A percentile compares a stretch with the other conserved stretches of the same genome.
These are phyloP conservation scores for Aspergillus sp. DNA, from an alignment of 2,329 filamentous ascomycete genomes.

Conservation along the genomic window DNA sequence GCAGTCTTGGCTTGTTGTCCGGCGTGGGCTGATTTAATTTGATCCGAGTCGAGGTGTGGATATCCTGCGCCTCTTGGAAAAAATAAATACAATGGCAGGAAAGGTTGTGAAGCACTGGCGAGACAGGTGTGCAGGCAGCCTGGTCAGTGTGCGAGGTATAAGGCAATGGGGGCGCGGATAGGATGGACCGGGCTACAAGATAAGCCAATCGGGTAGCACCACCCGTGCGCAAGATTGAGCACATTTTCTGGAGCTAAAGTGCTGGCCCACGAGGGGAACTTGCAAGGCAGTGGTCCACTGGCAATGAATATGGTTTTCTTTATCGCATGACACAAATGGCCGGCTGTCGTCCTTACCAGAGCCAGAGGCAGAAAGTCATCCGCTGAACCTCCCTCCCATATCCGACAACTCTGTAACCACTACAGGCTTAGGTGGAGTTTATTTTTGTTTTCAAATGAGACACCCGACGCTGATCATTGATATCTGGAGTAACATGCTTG, in stretches of 20 bases:
- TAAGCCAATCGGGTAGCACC: background rate
- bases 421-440: background rate
- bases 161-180: background rate
- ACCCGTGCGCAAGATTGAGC: slow-evolving; percentile 23
- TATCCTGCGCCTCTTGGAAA: background rate
- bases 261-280: background rate
- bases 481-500: background rate
- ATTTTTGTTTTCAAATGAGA: background rate
- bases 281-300: background rate
- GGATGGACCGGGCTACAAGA: background rate
- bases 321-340: background rate
- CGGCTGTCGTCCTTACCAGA: too few species aligned
- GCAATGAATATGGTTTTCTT: background rate
- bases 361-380: background rate
- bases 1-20: background rate
- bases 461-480: slow-evolving; percentile 14
- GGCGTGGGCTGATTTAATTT: slow-evolving; percentile 3
- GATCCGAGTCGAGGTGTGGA: background rate
- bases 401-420: background rate
- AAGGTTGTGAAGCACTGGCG: background rate
- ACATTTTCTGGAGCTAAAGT: slow-evolving; percentile 19
- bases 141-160: too few species aligned
- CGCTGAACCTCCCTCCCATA: too few species aligned
- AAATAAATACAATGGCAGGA: background rate
- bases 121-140: background rate